Percentiles rank a stretch among this genome's conserved stretches.
phyloP scores from a whole-genome alignment of 495 filamentous ascomycete genomes.

The Penicillium herquei region DNA sequence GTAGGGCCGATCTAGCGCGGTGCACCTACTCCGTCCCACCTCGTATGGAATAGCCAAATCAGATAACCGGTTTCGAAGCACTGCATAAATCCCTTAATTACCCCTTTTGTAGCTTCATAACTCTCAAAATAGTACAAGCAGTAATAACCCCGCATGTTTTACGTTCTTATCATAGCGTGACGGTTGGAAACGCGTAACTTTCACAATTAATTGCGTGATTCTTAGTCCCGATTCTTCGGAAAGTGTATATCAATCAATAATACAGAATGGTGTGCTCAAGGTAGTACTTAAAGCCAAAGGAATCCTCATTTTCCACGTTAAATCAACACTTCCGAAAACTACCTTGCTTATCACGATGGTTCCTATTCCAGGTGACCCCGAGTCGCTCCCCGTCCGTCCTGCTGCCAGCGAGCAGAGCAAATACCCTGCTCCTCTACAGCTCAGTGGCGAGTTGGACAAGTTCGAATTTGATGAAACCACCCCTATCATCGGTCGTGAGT shows the following conservation, averaged over 20 bases:
- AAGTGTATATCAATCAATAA: not conserved
- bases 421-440: slow-evolving; percentile 30
- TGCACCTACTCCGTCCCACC: too few species aligned
- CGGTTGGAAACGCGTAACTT: not conserved
- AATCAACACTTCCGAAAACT: not conserved
- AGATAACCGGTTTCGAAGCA: too few species aligned
- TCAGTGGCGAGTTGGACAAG: slow-evolving; percentile 50
- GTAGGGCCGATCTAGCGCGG: too few species aligned
- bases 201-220: not conserved
- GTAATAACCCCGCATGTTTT: not conserved
- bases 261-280: not conserved
- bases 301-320: not conserved
- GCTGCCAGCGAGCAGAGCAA: not conserved
- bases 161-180: not conserved
- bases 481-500: slow-evolving; percentile 25
- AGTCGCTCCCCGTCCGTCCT: slow-evolving; percentile 13
- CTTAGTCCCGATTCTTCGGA: not conserved
- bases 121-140: too few species aligned
- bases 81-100: too few species aligned
- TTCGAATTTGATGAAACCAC: slow-evolving; percentile 38
- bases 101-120: too few species aligned
- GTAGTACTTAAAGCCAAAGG: not conserved
- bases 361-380: not conserved
- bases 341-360: slow-evolving; percentile 8
- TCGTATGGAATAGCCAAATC: too few species aligned